Evolutionary conservation across 2,329 filamentous ascomycete genomes (phyloP), one percentile per base, ranked within the genome.

Genomic region (Exophiala sp.): DNA sequence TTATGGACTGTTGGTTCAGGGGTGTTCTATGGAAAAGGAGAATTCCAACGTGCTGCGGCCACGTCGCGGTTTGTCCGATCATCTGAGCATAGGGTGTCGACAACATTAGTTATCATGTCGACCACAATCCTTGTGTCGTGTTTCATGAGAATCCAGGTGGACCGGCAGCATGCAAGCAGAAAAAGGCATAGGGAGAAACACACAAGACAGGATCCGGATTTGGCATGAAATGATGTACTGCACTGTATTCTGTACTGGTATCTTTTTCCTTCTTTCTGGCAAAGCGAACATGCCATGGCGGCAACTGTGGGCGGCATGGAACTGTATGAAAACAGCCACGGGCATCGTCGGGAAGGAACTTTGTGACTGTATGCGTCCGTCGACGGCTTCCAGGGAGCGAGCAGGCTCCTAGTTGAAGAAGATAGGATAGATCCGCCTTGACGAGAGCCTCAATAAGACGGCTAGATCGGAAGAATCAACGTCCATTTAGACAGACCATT

Each of bases 51-150:
- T 47, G 35, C 14, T 41, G 43, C 14, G 30, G n/a, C n/a, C n/a
- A n/a, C n/a, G n/a, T n/a, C 24, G 18, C 16, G 48, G 48, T 27
- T 40, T 53, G 30, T 38, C 29, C 49, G 42, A 38, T 46, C 34
- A 37, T 37, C 8, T 37, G 34, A 37, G 34, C 34, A 37, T 18
- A 4, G 7, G 11, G n/a, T 37, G 14, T 37, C 34, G 11, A 18
- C 34, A 37, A 37, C 34, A 37, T 37, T 8, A 37, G 14, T 37
- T 37, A 37, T 37, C 34, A 37, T 37, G 34, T 18, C 34, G 34
- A 37, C 34, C 34, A 19, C 34, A 37, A 37, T 19, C 29, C 29
- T n/a, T 32, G 6, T 32, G 3, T 32, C 11, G 8, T n/a, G 8
- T n/a, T 32, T 32, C n/a, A n/a, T n/a, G n/a, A 7, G 29, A 32